phyloP scores from a whole-genome alignment of 805 yeast genomes.

The Ogataea dorogensis region DNA sequence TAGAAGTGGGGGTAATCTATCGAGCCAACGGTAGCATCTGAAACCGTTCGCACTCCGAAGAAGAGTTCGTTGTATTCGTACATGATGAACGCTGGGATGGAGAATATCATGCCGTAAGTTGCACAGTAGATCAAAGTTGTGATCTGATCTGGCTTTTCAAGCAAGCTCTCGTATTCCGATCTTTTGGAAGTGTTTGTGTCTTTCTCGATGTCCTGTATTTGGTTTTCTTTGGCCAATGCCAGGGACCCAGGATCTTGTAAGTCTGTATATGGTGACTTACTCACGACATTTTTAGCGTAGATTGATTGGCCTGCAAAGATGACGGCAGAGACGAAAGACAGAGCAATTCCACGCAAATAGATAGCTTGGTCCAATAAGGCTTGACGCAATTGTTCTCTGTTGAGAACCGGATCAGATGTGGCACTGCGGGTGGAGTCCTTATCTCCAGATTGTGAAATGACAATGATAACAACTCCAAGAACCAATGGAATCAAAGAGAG shows the following conservation, averaged over 20 bases:
- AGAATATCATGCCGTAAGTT: conserved; percentile 62
- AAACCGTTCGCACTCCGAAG: conserved; percentile 7
- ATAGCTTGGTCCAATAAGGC: conserved; percentile 13
- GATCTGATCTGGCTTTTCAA: conserved; percentile 67
- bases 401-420: conserved; percentile 17
- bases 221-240: conserved; percentile 10
- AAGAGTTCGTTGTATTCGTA: conserved; percentile 50
- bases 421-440: conserved; percentile 14
- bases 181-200: conserved; percentile 1
- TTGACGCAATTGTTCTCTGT: conserved; percentile 8
- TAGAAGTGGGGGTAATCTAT: conserved; percentile 27
- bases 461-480: conserved; percentile 51
- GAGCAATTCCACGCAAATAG: conserved; percentile 60
- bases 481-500: conserved; percentile 51
- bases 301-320: conserved; percentile 85
- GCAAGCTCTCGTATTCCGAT: conserved; percentile 8
- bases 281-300: conserved; percentile 79
- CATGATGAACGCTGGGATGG: conserved; percentile 70
- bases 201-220: conserved; percentile 12
- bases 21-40: conserved; percentile 11
- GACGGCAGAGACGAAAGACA: conserved; percentile 65
- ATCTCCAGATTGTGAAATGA: conserved; percentile 33
- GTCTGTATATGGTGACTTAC: conserved; percentile 28
- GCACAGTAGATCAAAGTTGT: conserved; percentile 82
- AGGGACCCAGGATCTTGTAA: conserved; percentile 17